Percentiles rank a stretch among this genome's conserved stretches.
phyloP scores from a whole-genome alignment of 495 filamentous ascomycete species.

The Tuber umbilicatum region DNA sequence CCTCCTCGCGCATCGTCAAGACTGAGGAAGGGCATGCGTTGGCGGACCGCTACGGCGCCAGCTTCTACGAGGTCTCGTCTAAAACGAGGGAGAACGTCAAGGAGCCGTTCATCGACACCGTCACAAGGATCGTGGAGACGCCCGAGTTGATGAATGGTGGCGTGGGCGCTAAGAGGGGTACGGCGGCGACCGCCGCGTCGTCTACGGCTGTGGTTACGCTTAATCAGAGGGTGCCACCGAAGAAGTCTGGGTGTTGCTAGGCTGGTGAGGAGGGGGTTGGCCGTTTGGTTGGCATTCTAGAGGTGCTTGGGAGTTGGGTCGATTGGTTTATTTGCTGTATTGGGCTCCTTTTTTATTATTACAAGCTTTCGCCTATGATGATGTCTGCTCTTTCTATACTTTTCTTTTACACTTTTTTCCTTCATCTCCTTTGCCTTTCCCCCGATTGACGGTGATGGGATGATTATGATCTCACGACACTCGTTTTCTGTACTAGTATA shows the following conservation, averaged over 20 bases:
- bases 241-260: slow-evolving; percentile 41
- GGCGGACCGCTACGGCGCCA: slow-evolving; percentile 48
- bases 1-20: slow-evolving; percentile 47
- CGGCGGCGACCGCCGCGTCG: not conserved
- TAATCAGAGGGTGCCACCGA: slow-evolving; percentile 16
- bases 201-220: slow-evolving; percentile 12
- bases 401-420: not conserved
- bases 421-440: not conserved
- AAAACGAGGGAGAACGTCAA: slow-evolving; percentile 53
- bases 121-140: slow-evolving; percentile 50
- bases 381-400: not conserved
- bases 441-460: not conserved
- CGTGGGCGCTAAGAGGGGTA: slow-evolving; percentile 26
- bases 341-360: slow-evolving; percentile 9
- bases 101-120: slow-evolving; percentile 52
- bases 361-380: not conserved
- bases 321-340: slow-evolving; percentile 13
- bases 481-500: slow-evolving; percentile 5
- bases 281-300: slow-evolving; percentile 22
- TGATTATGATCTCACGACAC: not conserved
- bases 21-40: slow-evolving; percentile 50
- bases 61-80: slow-evolving; percentile 54
- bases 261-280: slow-evolving; percentile 9
- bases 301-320: slow-evolving; percentile 15
- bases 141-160: slow-evolving; percentile 45